These are phyloP conservation scores for Pulveroboletus sp. DNA, from an alignment of 768 basidiomycete species.

Conservation along the genomic window DNA sequence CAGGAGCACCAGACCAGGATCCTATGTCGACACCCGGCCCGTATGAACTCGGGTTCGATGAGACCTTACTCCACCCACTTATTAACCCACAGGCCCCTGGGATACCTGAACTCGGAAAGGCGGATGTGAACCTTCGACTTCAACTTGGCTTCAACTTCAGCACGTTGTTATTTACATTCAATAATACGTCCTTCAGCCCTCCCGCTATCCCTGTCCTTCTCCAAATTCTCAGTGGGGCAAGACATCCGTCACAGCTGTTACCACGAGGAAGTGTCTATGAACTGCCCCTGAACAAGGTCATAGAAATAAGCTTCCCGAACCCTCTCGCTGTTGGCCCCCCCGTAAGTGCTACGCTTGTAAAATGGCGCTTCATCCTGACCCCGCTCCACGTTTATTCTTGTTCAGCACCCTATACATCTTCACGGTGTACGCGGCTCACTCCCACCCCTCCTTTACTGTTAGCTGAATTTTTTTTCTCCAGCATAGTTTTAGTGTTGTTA, in stretches of 20 bases:
- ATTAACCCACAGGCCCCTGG: slow-evolving; percentile 36
- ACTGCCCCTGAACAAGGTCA: slow-evolving; percentile 40
- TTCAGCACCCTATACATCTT: slow-evolving; percentile 38
- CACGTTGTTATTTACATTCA: slow-evolving; percentile 16
- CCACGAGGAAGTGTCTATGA: slow-evolving; percentile 45
- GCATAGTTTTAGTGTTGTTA: slow-evolving; percentile 37
- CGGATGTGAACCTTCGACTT: slow-evolving; percentile 36
- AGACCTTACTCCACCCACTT: slow-evolving; percentile 36
- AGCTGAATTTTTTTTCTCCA: slow-evolving; percentile 4
- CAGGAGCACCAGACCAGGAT: slow-evolving; percentile 40
- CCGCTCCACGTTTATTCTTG: not conserved
- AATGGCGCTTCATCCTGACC: not conserved
- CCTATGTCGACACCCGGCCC: slow-evolving; percentile 34
- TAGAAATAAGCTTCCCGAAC: slow-evolving; percentile 45
- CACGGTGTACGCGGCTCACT: slow-evolving; percentile 33
- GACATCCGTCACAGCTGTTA: slow-evolving; percentile 41
- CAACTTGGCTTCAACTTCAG: not conserved
- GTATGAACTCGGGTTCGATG: slow-evolving; percentile 31
- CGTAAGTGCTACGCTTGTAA: slow-evolving; percentile 17
- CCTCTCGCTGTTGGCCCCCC: slow-evolving; percentile 23
- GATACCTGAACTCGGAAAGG: slow-evolving; percentile 32
- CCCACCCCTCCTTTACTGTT: not conserved
- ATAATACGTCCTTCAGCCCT: slow-evolving; percentile 35
- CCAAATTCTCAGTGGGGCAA: slow-evolving; percentile 54
- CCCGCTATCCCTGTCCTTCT: slow-evolving; percentile 46